Evolutionary conservation across 306 rosid species (phyloP).

Genomic region (Carpinus viminea): DNA sequence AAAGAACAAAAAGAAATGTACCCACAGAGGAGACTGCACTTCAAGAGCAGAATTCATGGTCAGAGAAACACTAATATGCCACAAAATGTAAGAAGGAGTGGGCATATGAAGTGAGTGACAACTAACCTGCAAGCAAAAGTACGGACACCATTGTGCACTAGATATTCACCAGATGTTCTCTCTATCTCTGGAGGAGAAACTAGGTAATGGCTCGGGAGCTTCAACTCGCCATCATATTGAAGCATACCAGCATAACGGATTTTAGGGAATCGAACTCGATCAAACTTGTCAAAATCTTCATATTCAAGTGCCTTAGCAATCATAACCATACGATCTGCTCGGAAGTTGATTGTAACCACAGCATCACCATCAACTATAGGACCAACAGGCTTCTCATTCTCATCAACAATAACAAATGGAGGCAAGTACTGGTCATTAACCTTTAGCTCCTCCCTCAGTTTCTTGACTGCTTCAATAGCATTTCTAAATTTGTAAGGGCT

Average conservation of each 20-base stretch:
- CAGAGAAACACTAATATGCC: background rate
- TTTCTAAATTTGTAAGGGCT: constrained; percentile 75
- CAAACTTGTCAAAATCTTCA: constrained; percentile 84
- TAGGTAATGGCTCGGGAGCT: constrained; percentile 89
- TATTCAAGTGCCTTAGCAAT: constrained; percentile 94
- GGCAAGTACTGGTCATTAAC: constrained; percentile 92
- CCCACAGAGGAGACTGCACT: background rate
- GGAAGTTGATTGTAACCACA: constrained; percentile 90
- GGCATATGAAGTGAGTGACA: background rate
- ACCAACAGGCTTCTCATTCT: constrained; percentile 81
- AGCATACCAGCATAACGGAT: constrained; percentile 98
- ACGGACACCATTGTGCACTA: constrained; percentile 73
- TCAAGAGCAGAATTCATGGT: background rate
- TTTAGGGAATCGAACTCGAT: constrained; percentile 83
- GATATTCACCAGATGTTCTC: constrained; percentile 98
- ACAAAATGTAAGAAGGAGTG: background rate
- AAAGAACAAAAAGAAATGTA: background rate
- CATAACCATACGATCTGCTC: constrained; percentile 98
- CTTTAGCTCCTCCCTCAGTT: constrained; percentile 62
- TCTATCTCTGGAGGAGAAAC: constrained; percentile 96
- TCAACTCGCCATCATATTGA: constrained; percentile 95
- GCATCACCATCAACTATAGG: constrained; percentile 98
- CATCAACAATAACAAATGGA: constrained; percentile 89
- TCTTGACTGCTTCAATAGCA: constrained; percentile 86
- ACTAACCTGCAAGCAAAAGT: constrained; percentile 97